These are phyloP conservation scores for Neonectria sp. DNA, from an alignment of 2,329 filamentous ascomycete genomes.

Conservation along the genomic window DNA sequence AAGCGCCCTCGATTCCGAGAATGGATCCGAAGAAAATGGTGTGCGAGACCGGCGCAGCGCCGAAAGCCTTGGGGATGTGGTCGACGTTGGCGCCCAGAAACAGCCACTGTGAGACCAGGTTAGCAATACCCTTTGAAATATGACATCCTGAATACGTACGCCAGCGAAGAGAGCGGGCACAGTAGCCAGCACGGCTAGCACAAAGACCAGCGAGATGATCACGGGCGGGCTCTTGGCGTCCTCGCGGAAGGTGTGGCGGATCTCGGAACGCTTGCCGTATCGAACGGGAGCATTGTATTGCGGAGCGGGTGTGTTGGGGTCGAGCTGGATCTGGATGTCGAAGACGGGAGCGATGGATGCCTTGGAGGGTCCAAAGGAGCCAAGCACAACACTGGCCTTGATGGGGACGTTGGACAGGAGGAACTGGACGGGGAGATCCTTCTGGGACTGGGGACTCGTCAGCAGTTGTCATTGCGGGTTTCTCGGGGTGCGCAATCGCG, in stretches of 20 bases:
- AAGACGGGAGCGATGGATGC: slow-evolving; percentile 81
- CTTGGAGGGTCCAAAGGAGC: slow-evolving; percentile 83
- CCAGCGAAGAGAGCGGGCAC: slow-evolving; percentile 80
- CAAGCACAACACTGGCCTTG: slow-evolving; percentile 86
- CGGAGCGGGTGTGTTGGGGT: slow-evolving; percentile 72
- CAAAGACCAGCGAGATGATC: slow-evolving; percentile 84
- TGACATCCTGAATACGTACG: slow-evolving; percentile 63
- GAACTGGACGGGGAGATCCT: slow-evolving; percentile 90
- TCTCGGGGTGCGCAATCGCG: slow-evolving; percentile 47
- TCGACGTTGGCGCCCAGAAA: slow-evolving; percentile 85
- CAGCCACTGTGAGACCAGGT: slow-evolving; percentile 74
- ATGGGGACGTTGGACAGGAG: slow-evolving; percentile 78
- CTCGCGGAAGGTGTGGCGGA: slow-evolving; percentile 89
- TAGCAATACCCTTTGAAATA: slow-evolving; percentile 33
- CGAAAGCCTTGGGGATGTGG: slow-evolving; percentile 83
- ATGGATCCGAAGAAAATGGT: slow-evolving; percentile 89
- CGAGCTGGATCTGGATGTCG: slow-evolving; percentile 76
- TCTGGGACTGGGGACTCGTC: slow-evolving; percentile 76
- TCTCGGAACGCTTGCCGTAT: slow-evolving; percentile 88
- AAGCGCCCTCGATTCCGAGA: slow-evolving; percentile 88
- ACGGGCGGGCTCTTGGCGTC: slow-evolving; percentile 87
- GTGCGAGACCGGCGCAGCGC: slow-evolving; percentile 85
- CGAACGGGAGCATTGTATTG: slow-evolving; percentile 79
- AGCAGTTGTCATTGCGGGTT: slow-evolving; percentile 38
- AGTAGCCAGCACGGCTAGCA: slow-evolving; percentile 78